Percentiles rank a stretch among this genome's conserved stretches.
Evolutionary conservation across 257 asterid species (phyloP).

Genomic region (Rhazya stricta): DNA sequence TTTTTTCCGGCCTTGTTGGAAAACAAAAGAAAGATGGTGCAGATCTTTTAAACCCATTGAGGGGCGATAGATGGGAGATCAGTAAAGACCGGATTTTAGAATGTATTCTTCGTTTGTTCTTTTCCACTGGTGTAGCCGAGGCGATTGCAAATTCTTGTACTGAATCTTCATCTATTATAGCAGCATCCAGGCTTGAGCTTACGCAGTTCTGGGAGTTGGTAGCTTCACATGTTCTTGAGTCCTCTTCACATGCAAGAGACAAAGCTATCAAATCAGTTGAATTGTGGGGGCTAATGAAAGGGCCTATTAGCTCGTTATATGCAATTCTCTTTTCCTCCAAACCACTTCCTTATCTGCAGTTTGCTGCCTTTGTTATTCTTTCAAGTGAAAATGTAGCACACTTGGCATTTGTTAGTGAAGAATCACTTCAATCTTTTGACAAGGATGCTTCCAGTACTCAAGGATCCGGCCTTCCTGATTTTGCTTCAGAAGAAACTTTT

Average conservation of each 20-base stretch:
- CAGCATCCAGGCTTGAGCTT: constrained; percentile 65
- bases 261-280: constrained; percentile 84
- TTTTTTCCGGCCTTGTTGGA: constrained; percentile 42
- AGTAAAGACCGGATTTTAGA: constrained; percentile 68
- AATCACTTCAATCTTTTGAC: constrained; percentile 24
- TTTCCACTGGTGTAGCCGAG: constrained; percentile 76
- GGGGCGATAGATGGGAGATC: constrained; percentile 67
- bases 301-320: constrained; percentile 75
- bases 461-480: constrained; percentile 36
- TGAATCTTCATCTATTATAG: constrained; percentile 63
- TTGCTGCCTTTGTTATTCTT: constrained; percentile 77
- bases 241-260: constrained; percentile 81
- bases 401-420: constrained; percentile 42
- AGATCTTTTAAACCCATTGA: constrained; percentile 40
- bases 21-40: constrained; percentile 35
- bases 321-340: constrained; percentile 69
- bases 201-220: constrained; percentile 79
- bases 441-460: constrained; percentile 40
- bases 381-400: constrained; percentile 62
- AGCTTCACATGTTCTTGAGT: constrained; percentile 62
- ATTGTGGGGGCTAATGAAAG: constrained; percentile 92
- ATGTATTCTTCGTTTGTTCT: constrained; percentile 82
- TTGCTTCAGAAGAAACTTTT: constrained; percentile 52
- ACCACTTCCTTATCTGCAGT: constrained; percentile 75
- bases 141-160: constrained; percentile 50